Evolutionary conservation across 768 basidiomycete genomes (phyloP).

Genomic region (Gloeostereum incarnatum): DNA sequence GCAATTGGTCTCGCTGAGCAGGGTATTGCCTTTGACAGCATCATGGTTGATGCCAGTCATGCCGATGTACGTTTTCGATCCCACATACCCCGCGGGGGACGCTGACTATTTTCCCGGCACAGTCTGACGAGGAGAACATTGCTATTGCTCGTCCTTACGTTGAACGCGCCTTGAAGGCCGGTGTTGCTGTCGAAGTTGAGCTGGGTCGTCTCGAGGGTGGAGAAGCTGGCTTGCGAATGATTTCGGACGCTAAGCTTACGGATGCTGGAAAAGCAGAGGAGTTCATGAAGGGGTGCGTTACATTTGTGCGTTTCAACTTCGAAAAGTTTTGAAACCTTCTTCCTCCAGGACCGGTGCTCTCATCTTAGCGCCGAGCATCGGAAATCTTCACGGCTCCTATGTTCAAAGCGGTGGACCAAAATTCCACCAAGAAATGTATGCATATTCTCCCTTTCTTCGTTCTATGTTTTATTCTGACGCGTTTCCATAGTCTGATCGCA

Average conservation of each 20-base stretch:
- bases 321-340: background rate
- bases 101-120: background rate
- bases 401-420: constrained; percentile 27
- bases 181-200: constrained; percentile 37
- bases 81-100: background rate
- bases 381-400: constrained; percentile 37
- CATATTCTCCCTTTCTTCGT: background rate
- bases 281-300: constrained; percentile 29
- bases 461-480: background rate
- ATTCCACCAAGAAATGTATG: constrained; percentile 34
- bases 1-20: constrained; percentile 33
- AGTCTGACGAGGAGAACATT: constrained; percentile 41
- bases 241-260: constrained; percentile 38
- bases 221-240: constrained; percentile 36
- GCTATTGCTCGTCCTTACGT: constrained; percentile 32
- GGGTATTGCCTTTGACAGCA: constrained; percentile 37
- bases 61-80: constrained; percentile 22
- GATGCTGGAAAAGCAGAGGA: constrained; percentile 28
- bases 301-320: background rate
- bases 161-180: constrained; percentile 27
- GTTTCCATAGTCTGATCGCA: constrained; percentile 21
- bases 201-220: constrained; percentile 39
- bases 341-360: constrained; percentile 28
- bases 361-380: constrained; percentile 37
- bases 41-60: constrained; percentile 42